Evolutionary conservation across 176 grass and related monocot species (phyloP), one percentile per base, ranked within the genome.

Genomic region (Zizania latifolia): DNA sequence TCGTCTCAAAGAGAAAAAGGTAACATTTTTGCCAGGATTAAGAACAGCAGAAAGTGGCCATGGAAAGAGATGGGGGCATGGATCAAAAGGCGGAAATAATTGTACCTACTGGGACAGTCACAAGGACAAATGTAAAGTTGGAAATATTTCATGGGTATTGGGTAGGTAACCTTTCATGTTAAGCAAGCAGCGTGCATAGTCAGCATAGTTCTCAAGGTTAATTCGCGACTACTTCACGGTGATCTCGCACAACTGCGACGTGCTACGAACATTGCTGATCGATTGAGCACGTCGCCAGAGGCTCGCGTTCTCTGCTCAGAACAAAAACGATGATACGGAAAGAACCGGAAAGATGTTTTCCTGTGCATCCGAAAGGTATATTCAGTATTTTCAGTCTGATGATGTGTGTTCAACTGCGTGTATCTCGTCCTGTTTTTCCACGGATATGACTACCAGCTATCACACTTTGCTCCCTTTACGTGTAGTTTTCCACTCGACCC

Each of bases 401-500:
- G n/a, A n/a, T n/a, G n/a, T n/a, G n/a, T n/a, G n/a, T n/a, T n/a
- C n/a, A n/a, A n/a, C 33, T 12, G 36, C 24, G 11, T 34, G 23
- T 14, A 32, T 39, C 45, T 51, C n/a, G n/a, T 58, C 15, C 58
- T 63, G 65, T n/a, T 57, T 74, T 63, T 45, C 40, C 33, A 62
- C 40, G 50, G 30, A 22, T 15, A 70, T 26, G n/a, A 16, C 55
- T 61, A 68, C 70, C 45, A 75, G 44, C 38, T 30, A 33, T 61
- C 67, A 17, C 80, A 60, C 74, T 67, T 16, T 69, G 60, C 44
- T 13, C 27, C 55, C 74, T 90, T 90, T 90, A 70, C 88, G 77
- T 73, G 84, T 48, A 68, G 57, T 8, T 77, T 21, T 81, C 75
- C 88, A 90, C 80, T 88, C 53, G 55, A 74, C 73, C 76, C 55